A percentile compares a stretch with the other conserved stretches of the same genome.
phyloP scores from a whole-genome alignment of 208 protist genomes.

The Leishmania tropica region DNA sequence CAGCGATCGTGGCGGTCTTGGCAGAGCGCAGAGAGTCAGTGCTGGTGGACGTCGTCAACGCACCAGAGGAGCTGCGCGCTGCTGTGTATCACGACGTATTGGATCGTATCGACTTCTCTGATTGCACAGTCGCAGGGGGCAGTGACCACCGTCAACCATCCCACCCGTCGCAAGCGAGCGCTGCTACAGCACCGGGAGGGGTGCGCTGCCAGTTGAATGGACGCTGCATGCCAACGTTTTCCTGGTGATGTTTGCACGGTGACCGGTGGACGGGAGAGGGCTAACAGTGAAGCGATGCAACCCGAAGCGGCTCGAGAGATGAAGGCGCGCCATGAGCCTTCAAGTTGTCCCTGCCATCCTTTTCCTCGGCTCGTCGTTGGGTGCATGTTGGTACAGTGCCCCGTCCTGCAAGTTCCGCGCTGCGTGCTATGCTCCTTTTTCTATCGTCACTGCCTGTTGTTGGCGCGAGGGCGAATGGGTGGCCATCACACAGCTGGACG shows the following conservation, averaged over 20 bases:
- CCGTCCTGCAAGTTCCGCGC: not conserved
- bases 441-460: not conserved
- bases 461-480: not conserved
- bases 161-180: not conserved
- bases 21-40: conserved; percentile 34
- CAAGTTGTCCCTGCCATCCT: not conserved
- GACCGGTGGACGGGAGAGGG: not conserved
- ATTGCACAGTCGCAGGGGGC: conserved; percentile 22
- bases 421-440: not conserved
- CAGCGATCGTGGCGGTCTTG: conserved; percentile 43
- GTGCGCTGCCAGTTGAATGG: conserved; percentile 54
- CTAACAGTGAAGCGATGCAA: not conserved
- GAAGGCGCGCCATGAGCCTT: not conserved
- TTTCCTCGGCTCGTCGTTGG: not conserved
- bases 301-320: not conserved
- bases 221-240: conserved; percentile 25
- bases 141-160: not conserved
- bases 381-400: not conserved
- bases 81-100: conserved; percentile 52
- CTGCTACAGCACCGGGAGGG: not conserved
- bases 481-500: not conserved
- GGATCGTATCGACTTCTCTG: conserved; percentile 45
- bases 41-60: conserved; percentile 34
- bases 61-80: conserved; percentile 51
- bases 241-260: conserved; percentile 32